Evolutionary conservation across 768 basidiomycete species (phyloP), one percentile per base, ranked within the genome.

Genomic region (Mycena vulgaris): DNA sequence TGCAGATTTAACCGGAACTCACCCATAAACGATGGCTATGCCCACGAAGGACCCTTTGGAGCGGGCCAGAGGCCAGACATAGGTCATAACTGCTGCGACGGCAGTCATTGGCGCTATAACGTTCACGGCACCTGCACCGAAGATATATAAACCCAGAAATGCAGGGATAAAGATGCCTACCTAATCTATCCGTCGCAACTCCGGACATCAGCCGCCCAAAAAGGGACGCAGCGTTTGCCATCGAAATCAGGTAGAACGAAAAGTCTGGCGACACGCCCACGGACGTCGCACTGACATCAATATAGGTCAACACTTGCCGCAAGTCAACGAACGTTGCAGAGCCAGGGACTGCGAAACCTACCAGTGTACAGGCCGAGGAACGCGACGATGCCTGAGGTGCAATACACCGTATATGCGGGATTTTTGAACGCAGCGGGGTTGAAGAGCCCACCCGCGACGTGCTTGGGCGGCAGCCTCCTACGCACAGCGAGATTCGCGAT

Each of bases 331-430:
- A n/a, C 11, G 47, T 13, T n/a, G 2, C 33, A 6, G 59, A 49
- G 14, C 14, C 9, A 4, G 31, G 45, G 17, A 13, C 17, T 47
- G 25, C 23, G 16, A 47, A 28, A 76, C 81, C 42, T 39, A 88
- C 91, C 80, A 0, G 91, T 92, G 75, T 93, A 94, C 17, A 94
- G 78, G 2, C 93, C 93, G 14, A 95, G 84, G 78, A 91, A 93
- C 13, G 79, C 80, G 21, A 89, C 75, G 64, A 89, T 85, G 0
- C 87, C 86, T 0, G 91, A 88, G 9, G 83, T 5, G 58, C 90
- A 90, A 74, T 90, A 95, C 1, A 89, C 58, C 0, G 87, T 80
- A 76, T 88, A 95, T 1, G 87, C 79, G 7, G 76, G 76, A 58
- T 79, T 85, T 73, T 72, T 81, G 75, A 84, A 85, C 31, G 82